Percentiles rank a stretch among this genome's conserved stretches.
These are phyloP conservation scores for Plasmodium coatneyi DNA, from an alignment of 169 alveolate genomes.

Conservation along the genomic window DNA sequence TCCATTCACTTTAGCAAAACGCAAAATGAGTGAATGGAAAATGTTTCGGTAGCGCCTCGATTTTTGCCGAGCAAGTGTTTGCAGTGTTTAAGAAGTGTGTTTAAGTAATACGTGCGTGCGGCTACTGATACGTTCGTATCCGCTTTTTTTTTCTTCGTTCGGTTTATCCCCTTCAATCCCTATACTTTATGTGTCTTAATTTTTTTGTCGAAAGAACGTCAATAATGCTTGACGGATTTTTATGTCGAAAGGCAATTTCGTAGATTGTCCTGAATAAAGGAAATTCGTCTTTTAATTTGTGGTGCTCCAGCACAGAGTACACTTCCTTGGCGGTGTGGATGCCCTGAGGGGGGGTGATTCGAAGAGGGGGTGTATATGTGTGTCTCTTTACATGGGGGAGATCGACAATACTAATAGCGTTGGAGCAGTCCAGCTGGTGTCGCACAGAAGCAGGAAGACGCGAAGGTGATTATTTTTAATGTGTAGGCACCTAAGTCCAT, in stretches of 20 bases:
- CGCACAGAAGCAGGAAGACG: not conserved
- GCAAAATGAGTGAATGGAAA: conserved; percentile 28
- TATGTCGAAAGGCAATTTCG: conserved; percentile 51
- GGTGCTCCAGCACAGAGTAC: conserved; percentile 39
- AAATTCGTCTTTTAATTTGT: conserved; percentile 37
- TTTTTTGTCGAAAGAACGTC: conserved; percentile 71
- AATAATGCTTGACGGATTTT: conserved; percentile 43
- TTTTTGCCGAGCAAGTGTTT: not conserved
- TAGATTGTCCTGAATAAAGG: conserved; percentile 53
- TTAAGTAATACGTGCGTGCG: not conserved
- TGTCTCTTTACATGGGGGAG: not conserved
- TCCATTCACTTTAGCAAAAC: conserved; percentile 70
- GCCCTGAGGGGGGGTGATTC: conserved; percentile 1
- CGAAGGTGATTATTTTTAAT: not conserved
- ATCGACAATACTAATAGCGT: not conserved
- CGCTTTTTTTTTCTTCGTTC: not conserved
- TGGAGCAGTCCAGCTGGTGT: not conserved
- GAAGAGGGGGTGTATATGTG: not conserved
- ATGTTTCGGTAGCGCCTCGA: not conserved
- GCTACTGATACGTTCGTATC: not conserved
- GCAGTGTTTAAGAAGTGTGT: not conserved
- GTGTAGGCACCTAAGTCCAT: not conserved
- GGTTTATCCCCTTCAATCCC: not conserved
- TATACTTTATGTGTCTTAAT: conserved; percentile 56
- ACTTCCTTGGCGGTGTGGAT: conserved; percentile 48